Evolutionary conservation across 768 basidiomycete species (phyloP), one percentile per base, ranked within the genome.

Genomic region (Albatrellus ellisii): DNA sequence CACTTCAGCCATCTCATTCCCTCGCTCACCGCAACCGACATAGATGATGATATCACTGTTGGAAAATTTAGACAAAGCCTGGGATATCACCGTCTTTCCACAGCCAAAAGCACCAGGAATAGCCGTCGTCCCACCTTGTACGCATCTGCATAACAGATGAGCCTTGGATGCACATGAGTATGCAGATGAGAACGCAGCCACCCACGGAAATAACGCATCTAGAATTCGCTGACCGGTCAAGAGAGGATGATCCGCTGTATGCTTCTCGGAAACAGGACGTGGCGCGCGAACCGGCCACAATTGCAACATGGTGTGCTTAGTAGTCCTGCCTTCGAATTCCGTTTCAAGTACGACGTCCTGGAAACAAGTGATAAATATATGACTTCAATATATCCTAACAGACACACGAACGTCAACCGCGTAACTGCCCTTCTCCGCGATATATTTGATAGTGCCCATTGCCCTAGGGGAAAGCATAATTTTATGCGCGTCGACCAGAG

Each of bases 41-140:
- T 99, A 99, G 52, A 99, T 78, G 58, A 99, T 97, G 54, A 98
- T 97, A 60, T 98, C 94, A 52, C 91, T 95, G 68, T 99, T 99
- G 21, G 95, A 99, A 64, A 77, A 99, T 61, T 99, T 99, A 45
- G 94, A 97, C 50, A 98, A 67, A 15, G 94, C 94, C 65, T 97
- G 87, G 21, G 91, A 97, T 55, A 99, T 99, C 54, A 99, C 95
- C 22, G 94, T 98, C 70, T 95, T 95, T 54, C 90, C 90, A 56
- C 92, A 97, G 56, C 95, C 95, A 62, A 99, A 99, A 52, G 95
- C 95, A 50, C 95, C 95, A 18, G 95, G 95, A 63, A 98, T 99
- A 46, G 90, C 89, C 2, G 90, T 95, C 9, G 90, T 95, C 32
- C 90, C 90, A 43, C 90, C 90, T 66, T 95, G 90, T 0, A 95